Conservation (phyloP, 2,329 filamentous ascomycete genomes). For the Byssothecium circinans region DNA sequence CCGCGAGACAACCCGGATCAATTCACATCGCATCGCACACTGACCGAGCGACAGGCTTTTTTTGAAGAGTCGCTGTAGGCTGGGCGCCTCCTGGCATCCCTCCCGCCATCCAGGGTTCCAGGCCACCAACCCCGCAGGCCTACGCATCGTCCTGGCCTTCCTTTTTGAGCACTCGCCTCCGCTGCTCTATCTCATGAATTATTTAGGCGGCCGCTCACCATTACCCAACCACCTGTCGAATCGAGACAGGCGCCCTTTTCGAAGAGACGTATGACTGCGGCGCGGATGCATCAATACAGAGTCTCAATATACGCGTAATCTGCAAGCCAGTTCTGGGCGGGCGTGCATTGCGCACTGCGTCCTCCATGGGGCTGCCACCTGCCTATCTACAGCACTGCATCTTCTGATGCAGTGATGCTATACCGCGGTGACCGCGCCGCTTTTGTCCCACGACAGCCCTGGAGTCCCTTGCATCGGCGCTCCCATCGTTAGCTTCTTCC, state of each 20-base stretch:
- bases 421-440: background rate
- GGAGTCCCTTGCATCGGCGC: background rate
- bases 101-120: background rate
- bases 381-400: too few relatives aligned
- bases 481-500: too few relatives aligned
- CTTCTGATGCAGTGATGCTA: too few relatives aligned
- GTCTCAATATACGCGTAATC: too few relatives aligned
- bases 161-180: background rate
- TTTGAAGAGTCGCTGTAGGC: too few relatives aligned
- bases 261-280: background rate
- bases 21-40: background rate
- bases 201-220: background rate
- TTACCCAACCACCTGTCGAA: background rate
- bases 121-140: background rate
- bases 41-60: background rate
- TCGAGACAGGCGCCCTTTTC: background rate
- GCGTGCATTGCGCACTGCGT: too few relatives aligned
- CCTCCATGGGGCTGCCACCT: too few relatives aligned
- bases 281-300: background rate
- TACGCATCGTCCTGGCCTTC: background rate
- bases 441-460: background rate
- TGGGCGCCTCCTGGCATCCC: background rate
- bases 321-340: too few relatives aligned
- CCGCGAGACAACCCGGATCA: background rate
- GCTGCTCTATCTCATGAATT: background rate